Percentiles rank a stretch among this genome's conserved stretches.
These are phyloP conservation scores for Hyaloscypha finlandica DNA, from an alignment of 495 filamentous ascomycete species.

Conservation along the genomic window DNA sequence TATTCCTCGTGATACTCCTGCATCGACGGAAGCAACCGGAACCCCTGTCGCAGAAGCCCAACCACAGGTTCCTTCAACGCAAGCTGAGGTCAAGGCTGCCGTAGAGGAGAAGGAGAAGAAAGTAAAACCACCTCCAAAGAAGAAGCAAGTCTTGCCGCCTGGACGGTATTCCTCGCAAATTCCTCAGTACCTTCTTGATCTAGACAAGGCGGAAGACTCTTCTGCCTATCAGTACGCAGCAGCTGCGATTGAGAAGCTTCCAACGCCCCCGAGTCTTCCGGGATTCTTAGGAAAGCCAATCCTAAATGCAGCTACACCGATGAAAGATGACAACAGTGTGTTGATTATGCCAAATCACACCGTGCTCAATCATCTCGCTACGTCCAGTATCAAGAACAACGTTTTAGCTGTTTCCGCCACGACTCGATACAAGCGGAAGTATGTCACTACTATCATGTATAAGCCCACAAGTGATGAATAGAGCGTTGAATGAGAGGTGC, in stretches of 20 bases:
- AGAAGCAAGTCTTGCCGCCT: conserved; percentile 44
- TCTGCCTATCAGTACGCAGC: conserved; percentile 67
- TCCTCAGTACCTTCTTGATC: conserved; percentile 81
- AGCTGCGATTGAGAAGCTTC: conserved; percentile 69
- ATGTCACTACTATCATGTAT: conserved; percentile 96
- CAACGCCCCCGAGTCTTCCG: conserved; percentile 82
- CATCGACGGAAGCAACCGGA: conserved; percentile 22
- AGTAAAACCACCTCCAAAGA: conserved; percentile 40
- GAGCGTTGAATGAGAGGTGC: not conserved
- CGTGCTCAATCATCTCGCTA: conserved; percentile 95
- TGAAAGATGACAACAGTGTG: conserved; percentile 98
- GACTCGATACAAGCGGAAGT: conserved; percentile 96
- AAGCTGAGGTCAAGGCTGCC: conserved; percentile 9
- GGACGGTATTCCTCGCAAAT: conserved; percentile 63
- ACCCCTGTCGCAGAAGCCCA: conserved; percentile 11
- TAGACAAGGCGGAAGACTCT: conserved; percentile 80
- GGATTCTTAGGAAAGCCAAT: conserved; percentile 94
- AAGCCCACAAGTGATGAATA: conserved; percentile 67
- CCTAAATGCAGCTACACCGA: conserved; percentile 81
- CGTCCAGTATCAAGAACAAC: conserved; percentile 95
- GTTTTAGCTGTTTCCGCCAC: conserved; percentile 96
- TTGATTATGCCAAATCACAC: conserved; percentile 96
- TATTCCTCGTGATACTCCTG: conserved; percentile 49
- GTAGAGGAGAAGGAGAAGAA: conserved; percentile 30
- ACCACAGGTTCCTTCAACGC: conserved; percentile 1